phyloP scores from a whole-genome alignment of 768 basidiomycete species.

The Nevesoporus exiguus region DNA sequence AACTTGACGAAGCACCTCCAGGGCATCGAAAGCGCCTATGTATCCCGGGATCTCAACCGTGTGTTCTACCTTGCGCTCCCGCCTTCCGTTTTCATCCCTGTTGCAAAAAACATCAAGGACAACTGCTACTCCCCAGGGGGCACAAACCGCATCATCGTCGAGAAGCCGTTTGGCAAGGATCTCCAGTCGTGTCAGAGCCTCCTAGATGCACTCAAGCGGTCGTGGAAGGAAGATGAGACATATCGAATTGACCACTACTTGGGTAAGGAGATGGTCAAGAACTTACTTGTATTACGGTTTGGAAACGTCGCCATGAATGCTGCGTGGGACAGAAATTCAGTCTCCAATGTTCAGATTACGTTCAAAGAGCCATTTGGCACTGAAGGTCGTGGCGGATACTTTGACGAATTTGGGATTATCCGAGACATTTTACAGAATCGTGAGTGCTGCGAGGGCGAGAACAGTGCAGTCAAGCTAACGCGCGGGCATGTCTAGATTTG shows the following conservation, averaged over 20 bases:
- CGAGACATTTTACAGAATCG: constrained; percentile 98
- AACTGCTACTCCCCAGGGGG: constrained; percentile 73
- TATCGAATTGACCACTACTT: constrained; percentile 99
- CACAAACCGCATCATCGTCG: constrained; percentile 89
- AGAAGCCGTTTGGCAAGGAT: constrained; percentile 99
- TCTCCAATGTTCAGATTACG: constrained; percentile 97
- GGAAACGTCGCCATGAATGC: constrained; percentile 89
- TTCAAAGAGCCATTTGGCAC: constrained; percentile 99
- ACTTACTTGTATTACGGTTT: constrained; percentile 91
- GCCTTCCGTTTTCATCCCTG: constrained; percentile 92
- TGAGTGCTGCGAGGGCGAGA: constrained; percentile 42
- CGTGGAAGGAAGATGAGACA: constrained; percentile 96
- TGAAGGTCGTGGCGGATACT: constrained; percentile 99
- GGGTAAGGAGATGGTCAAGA: constrained; percentile 99
- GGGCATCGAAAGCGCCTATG: constrained; percentile 71
- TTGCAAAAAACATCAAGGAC: constrained; percentile 78
- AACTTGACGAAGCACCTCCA: constrained; percentile 72
- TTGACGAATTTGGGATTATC: constrained; percentile 99
- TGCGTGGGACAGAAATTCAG: constrained; percentile 93
- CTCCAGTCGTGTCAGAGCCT: constrained; percentile 79
- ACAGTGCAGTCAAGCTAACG: constrained; percentile 12
- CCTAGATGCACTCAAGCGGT: constrained; percentile 71
- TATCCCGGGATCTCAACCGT: constrained; percentile 65
- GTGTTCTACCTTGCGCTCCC: constrained; percentile 97
- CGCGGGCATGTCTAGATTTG: constrained; percentile 56